phyloP scores from a whole-genome alignment of 176 grass and related monocot genomes.

The Luzula sylvatica region DNA sequence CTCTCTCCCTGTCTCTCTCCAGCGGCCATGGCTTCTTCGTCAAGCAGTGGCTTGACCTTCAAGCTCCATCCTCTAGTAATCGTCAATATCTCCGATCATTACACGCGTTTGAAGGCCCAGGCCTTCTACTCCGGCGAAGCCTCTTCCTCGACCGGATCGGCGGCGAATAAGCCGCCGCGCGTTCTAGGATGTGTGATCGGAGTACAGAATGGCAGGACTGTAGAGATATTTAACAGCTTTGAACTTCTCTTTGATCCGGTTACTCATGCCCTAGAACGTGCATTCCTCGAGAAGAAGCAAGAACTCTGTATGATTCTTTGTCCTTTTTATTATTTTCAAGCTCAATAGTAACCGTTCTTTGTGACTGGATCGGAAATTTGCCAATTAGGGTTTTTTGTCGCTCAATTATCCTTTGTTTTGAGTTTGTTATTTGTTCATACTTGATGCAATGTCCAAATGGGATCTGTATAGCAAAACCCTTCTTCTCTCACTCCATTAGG shows the following conservation, averaged over 20 bases:
- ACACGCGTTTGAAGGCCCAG: slow-evolving; percentile 94
- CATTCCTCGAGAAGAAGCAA: slow-evolving; percentile 98
- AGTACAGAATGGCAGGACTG: slow-evolving; percentile 74
- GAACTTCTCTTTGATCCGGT: slow-evolving; percentile 85
- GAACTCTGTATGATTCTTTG: slow-evolving; percentile 60
- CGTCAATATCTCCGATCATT: slow-evolving; percentile 97
- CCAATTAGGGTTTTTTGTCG: slow-evolving; percentile 5
- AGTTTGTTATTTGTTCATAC: background rate
- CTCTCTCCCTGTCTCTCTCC: slow-evolving; percentile 1
- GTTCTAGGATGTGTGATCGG: slow-evolving; percentile 98
- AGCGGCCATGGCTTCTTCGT: slow-evolving; percentile 28
- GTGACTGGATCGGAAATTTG: background rate
- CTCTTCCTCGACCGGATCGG: background rate
- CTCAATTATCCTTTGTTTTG: too few relatives aligned
- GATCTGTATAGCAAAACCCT: too few relatives aligned
- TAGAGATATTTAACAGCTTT: slow-evolving; percentile 99
- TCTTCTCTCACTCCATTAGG: background rate
- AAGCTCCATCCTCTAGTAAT: slow-evolving; percentile 96
- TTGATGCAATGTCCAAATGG: background rate
- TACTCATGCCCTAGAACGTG: slow-evolving; percentile 68
- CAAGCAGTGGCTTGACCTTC: slow-evolving; percentile 91
- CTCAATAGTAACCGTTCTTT: too few relatives aligned
- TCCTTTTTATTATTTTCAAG: too few relatives aligned
- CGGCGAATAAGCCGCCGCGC: slow-evolving; percentile 18
- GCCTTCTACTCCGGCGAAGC: slow-evolving; percentile 27